These are phyloP conservation scores for Chrysochromulina tobinii DNA, from an alignment of 78 protist species.

Conservation along the genomic window DNA sequence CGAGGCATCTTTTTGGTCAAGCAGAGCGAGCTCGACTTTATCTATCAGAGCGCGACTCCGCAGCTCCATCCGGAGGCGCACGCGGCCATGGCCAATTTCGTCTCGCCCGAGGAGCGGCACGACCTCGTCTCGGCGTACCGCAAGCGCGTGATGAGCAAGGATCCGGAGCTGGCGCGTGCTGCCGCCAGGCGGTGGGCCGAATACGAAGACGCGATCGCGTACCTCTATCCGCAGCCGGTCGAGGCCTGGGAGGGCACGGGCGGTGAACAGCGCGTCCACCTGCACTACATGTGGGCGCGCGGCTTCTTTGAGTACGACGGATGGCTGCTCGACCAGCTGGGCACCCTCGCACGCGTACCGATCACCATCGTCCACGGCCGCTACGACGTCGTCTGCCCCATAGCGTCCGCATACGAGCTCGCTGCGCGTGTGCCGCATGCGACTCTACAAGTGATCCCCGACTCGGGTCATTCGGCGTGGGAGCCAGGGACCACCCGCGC, in stretches of 20 bases:
- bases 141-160: slow-evolving; percentile 45
- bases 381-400: slow-evolving; percentile 72
- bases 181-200: no score
- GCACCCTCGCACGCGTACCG: slow-evolving; percentile 65
- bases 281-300: background rate
- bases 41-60: slow-evolving; percentile 32
- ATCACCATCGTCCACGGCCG: slow-evolving; percentile 66
- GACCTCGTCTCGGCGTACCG: slow-evolving; percentile 68
- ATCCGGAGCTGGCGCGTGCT: background rate
- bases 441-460: background rate
- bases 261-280: slow-evolving; percentile 61
- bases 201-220: no score
- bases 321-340: slow-evolving; percentile 60
- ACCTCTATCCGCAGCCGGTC: no score
- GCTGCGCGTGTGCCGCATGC: background rate
- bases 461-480: background rate
- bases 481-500: background rate
- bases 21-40: background rate
- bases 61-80: slow-evolving; percentile 19
- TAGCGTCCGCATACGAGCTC: background rate
- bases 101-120: slow-evolving; percentile 56
- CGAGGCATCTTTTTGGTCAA: background rate
- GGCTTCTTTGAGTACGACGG: slow-evolving; percentile 70
- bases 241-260: no score
- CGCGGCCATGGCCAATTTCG: slow-evolving; percentile 18